Evolutionary conservation across 257 asterid species (phyloP).

Genomic region (Solanum sejunctum): DNA sequence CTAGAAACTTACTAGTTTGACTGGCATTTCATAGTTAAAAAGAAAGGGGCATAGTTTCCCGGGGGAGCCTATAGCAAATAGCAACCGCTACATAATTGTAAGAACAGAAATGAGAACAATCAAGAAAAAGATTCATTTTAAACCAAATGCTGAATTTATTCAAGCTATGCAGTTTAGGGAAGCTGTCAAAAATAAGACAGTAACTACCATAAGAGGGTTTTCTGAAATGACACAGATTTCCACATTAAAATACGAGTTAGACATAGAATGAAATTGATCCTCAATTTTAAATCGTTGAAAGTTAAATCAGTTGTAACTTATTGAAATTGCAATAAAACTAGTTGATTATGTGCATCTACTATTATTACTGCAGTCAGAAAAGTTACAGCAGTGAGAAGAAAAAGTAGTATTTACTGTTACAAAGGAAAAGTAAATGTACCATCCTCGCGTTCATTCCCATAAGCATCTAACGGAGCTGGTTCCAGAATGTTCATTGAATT

Average conservation of each 20-base stretch:
- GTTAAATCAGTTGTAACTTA: neutral
- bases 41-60: neutral
- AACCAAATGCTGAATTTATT: neutral
- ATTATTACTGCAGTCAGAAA: neutral
- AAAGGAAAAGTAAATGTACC: constrained; percentile 28
- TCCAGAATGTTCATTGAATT: constrained; percentile 90
- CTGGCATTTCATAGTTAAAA: neutral
- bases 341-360: neutral
- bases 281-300: neutral
- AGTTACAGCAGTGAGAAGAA: neutral
- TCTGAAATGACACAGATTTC: neutral
- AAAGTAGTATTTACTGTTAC: neutral
- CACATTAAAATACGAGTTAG: neutral
- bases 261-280: neutral
- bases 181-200: neutral
- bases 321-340: neutral
- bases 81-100: neutral
- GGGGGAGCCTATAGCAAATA: neutral
- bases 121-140: neutral
- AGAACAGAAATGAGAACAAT: neutral
- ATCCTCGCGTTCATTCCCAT: constrained; percentile 80
- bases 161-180: neutral
- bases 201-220: neutral
- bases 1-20: neutral
- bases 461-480: constrained; percentile 57